Percentiles rank a stretch among this genome's conserved stretches.
Evolutionary conservation across 345 rosid genomes (phyloP).

Genomic region (Corchorus capsularis): DNA sequence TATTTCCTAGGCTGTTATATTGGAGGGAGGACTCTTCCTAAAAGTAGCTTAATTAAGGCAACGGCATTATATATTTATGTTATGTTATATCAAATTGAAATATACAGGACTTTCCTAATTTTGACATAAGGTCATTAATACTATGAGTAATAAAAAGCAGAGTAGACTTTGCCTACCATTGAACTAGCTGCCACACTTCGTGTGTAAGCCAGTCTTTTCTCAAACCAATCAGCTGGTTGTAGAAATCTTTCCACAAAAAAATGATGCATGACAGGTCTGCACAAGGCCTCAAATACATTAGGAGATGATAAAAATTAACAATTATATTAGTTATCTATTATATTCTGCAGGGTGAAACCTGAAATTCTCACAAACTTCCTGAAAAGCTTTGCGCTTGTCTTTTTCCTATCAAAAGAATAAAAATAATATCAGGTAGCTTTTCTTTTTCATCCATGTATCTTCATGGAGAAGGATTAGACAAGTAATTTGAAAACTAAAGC

Average conservation of each 20-base stretch:
- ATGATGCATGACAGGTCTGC: slow-evolving; percentile 97
- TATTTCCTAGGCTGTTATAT: background rate
- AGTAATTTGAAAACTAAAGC: background rate
- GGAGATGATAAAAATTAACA: slow-evolving; percentile 13
- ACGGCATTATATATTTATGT: background rate
- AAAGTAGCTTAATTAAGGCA: background rate
- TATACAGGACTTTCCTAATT: background rate
- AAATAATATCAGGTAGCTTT: background rate
- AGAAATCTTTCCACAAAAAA: slow-evolving; percentile 88
- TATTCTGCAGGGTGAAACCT: slow-evolving; percentile 50
- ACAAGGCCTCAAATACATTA: slow-evolving; percentile 28
- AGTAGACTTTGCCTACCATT: slow-evolving; percentile 57
- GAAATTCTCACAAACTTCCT: slow-evolving; percentile 83
- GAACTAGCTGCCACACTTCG: slow-evolving; percentile 96
- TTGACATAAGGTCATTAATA: background rate
- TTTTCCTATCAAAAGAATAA: slow-evolving; percentile 50
- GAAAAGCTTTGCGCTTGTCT: slow-evolving; percentile 83
- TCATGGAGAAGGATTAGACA: background rate
- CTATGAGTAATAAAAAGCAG: slow-evolving; percentile 1
- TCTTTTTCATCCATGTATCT: background rate
- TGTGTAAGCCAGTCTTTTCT: slow-evolving; percentile 94
- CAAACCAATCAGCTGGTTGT: slow-evolving; percentile 98
- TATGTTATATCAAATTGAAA: background rate
- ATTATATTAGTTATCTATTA: slow-evolving; percentile 3
- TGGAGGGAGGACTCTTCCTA: background rate